Base-by-base conservation (phyloP, 768 basidiomycete genomes). In the Agaricus subrufescens region DNA sequence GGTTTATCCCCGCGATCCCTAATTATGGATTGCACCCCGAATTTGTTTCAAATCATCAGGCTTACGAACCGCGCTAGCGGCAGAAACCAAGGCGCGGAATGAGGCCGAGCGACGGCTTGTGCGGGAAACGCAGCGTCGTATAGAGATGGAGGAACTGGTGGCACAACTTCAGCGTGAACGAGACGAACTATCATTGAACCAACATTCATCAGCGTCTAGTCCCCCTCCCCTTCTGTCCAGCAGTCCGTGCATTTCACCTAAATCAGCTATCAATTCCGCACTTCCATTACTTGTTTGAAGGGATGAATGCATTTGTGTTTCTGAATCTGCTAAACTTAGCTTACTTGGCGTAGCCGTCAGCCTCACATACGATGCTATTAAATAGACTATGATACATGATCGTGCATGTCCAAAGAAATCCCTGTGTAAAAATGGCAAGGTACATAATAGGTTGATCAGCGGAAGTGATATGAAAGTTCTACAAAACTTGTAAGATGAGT, bases 71-170 rank as follows among this genome's bases (percentile, higher is more conserved):
- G 55, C 55, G 15, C 48, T 56, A 50, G 48, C 43, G 31, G 49
- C 40, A 39, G 55, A 56, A 23, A 34, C 25, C 11, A 40, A 29
- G 19, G 49, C 55, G 29, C 55, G 55, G n/a, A 49, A 50, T 25
- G 48, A 38, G 7, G 55, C 55, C 25, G 55, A 56, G 34, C 43
- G 45, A n/a, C 48, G 29, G 9, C 49, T 45, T 56, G 34, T 50
- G 37, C 48, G 31, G 47, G 55, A 56, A 27, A 50, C 45, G 48
- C 34, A 50, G 19, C 55, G 55, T 31, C 55, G 55, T 3, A 50
- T 56, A 42, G 55, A 56, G 31, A 50, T 56, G 55, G 55, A 56
- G 30, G 55, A 44, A 44, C 25, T 56, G 30, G 55, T 56, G 15
- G 31, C 31, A 14, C 55, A 56, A 15, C 48, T 56, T 14, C 55